These are phyloP conservation scores for Dianthus caryophyllus DNA, from an alignment of 148 eudicot species.

Conservation along the genomic window DNA sequence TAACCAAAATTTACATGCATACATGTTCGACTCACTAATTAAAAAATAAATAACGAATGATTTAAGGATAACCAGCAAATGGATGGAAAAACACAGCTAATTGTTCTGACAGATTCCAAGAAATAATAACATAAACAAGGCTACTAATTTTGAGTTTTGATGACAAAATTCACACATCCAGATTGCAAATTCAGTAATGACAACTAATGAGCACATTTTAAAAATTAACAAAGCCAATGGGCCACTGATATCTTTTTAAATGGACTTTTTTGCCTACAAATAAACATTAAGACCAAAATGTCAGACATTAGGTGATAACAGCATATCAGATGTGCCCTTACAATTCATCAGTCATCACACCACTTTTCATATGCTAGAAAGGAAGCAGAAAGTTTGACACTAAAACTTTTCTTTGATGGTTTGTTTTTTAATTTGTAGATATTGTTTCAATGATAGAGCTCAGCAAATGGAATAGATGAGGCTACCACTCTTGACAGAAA, in stretches of 20 bases:
- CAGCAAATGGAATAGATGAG: too few relatives aligned
- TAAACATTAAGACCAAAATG: background rate
- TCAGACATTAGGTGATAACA: background rate
- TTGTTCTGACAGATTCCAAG: background rate
- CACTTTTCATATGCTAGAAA: background rate
- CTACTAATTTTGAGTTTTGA: background rate
- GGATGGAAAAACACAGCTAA: background rate
- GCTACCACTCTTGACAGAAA: too few relatives aligned
- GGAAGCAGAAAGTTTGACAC: background rate
- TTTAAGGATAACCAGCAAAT: background rate
- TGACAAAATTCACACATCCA: background rate
- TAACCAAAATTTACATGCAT: constrained; percentile 5
- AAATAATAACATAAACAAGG: background rate
- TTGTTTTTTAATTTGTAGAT: background rate
- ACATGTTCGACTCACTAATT: background rate
- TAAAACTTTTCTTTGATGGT: background rate
- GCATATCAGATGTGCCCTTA: background rate
- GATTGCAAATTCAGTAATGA: background rate
- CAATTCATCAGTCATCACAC: background rate
- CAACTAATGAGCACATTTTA: too few relatives aligned
- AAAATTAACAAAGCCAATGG: background rate
- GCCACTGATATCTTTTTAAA: background rate
- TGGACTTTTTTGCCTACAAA: background rate
- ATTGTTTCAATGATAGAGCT: background rate
- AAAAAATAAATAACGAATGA: background rate